Base-by-base conservation (phyloP, 2,329 filamentous ascomycete species). In the Leptoxyphium fumago region DNA sequence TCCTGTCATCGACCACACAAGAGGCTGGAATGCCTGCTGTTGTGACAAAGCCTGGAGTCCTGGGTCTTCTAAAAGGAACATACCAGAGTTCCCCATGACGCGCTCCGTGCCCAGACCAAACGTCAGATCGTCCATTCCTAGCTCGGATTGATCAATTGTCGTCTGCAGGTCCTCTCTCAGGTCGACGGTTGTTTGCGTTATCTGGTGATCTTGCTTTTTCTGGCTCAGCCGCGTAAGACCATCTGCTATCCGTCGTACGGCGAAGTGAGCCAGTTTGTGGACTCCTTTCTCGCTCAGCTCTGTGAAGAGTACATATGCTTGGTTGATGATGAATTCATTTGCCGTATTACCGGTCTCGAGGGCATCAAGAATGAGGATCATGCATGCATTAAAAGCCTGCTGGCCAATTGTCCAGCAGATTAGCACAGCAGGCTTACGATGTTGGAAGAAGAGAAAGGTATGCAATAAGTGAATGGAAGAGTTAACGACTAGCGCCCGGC, bases 391-490 rank as follows among this genome's bases (percentile, higher is more conserved):
- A 58, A 71, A 71, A 2, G 68, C 67, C 55, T 70, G 66, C 46
- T 72, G 69, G 30, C 63, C 63, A 50, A 70, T 62, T 0, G 61
- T 66, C 69, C 69, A 72, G 48, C 64, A 69, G 32, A 70, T 62
- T 29, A 71, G 54, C 1, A 65, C 64, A 17, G 62, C 61, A 13
- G 63, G 67, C 11, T 64, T 53, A 36, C 65, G 62, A n/a, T 56
- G 50, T 28, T 66, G 59, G 52, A 70, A 67, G 54, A 69, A 71
- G 26, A 68, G 52, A 45, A 71, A 71, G 2, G 64, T 62, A n/a
- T 63, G 57, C 0, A 71, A 52, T 1, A 72, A 53, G 10, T 60
- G 55, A 30, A 63, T 53, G 2, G 63, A 68, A 2, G 67, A 65
- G 26, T 63, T 55, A 42, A 70, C 53, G 40, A 71, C 64, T 11